phyloP scores from a whole-genome alignment of 2,329 filamentous ascomycete species.

The Trichoderma sp. region DNA sequence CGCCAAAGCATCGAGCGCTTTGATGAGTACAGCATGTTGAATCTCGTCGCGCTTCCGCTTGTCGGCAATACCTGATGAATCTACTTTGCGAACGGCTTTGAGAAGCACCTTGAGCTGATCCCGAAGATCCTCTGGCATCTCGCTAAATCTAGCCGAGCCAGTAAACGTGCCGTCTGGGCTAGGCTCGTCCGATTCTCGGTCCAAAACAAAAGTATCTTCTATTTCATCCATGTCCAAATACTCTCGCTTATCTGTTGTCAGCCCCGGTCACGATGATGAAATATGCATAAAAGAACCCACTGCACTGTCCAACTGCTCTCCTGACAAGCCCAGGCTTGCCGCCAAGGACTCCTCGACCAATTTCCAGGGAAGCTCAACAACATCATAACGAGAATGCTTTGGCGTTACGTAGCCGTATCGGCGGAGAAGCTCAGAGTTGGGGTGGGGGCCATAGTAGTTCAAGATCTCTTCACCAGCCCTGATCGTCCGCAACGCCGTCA shows the following conservation, averaged over 20 bases:
- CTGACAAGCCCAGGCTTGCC: constrained; percentile 37
- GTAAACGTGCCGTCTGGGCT: constrained; percentile 46
- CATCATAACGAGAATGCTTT: constrained; percentile 74
- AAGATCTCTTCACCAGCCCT: constrained; percentile 70
- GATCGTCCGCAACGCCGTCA: constrained; percentile 68
- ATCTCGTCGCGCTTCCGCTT: constrained; percentile 50
- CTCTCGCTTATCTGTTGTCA: constrained; percentile 32
- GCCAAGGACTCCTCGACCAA: constrained; percentile 50
- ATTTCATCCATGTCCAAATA: constrained; percentile 61
- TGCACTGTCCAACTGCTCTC: constrained; percentile 40
- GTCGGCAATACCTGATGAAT: constrained; percentile 42
- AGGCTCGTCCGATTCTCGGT: constrained; percentile 52
- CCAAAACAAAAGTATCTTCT: constrained; percentile 72
- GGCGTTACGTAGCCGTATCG: constrained; percentile 85
- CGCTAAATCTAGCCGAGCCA: constrained; percentile 36
- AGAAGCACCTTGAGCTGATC: constrained; percentile 50
- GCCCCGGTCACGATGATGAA: background rate
- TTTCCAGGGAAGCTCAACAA: constrained; percentile 70
- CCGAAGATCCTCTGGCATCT: constrained; percentile 49
- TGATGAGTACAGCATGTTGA: constrained; percentile 39
- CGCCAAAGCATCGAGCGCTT: constrained; percentile 38
- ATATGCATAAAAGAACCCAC: constrained; percentile 34
- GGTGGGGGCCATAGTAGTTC: constrained; percentile 85
- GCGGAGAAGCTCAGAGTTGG: constrained; percentile 76
- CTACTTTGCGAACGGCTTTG: constrained; percentile 47